Percentiles rank a stretch among this genome's conserved stretches.
phyloP scores from a whole-genome alignment of 2,329 filamentous ascomycete species.

The Arthrobotrys megalospora region DNA sequence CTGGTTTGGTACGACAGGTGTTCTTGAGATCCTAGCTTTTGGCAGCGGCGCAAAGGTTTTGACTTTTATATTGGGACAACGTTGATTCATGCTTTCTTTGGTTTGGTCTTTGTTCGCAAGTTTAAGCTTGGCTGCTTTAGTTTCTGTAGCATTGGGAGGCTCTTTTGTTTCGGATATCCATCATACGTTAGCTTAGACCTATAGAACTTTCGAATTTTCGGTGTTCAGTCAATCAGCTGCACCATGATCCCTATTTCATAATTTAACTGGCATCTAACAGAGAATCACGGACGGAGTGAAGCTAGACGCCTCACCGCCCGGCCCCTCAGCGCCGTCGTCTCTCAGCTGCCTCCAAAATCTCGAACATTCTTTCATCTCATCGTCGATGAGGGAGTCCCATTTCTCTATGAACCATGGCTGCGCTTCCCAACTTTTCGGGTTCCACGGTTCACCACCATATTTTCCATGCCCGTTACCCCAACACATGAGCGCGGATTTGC shows the following conservation, averaged over 20 bases:
- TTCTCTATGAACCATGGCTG: slow-evolving; percentile 53
- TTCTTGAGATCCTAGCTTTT: background rate
- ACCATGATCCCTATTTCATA: too few species aligned
- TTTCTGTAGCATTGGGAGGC: too few species aligned
- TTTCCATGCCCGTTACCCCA: slow-evolving; percentile 43
- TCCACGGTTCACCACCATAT: slow-evolving; percentile 49
- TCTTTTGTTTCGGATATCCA: too few species aligned
- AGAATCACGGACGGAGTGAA: background rate
- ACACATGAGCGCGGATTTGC: slow-evolving; percentile 44
- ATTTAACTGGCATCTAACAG: background rate
- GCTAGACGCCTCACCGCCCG: background rate
- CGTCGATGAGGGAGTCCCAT: slow-evolving; percentile 37
- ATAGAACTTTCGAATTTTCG: too few species aligned
- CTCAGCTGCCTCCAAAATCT: slow-evolving; percentile 45
- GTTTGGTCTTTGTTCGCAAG: too few species aligned
- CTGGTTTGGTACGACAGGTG: background rate
- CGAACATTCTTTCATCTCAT: slow-evolving; percentile 49
- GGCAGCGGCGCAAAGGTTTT: too few species aligned
- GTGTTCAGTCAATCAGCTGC: too few species aligned
- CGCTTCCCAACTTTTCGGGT: slow-evolving; percentile 53
- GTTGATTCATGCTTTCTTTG: too few species aligned
- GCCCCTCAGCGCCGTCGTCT: slow-evolving; percentile 25
- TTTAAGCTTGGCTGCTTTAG: too few species aligned
- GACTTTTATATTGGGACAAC: too few species aligned
- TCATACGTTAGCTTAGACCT: too few species aligned